Evolutionary conservation across 2,329 filamentous ascomycete species (phyloP).

Genomic region (Bimuria novae-zelandiae): DNA sequence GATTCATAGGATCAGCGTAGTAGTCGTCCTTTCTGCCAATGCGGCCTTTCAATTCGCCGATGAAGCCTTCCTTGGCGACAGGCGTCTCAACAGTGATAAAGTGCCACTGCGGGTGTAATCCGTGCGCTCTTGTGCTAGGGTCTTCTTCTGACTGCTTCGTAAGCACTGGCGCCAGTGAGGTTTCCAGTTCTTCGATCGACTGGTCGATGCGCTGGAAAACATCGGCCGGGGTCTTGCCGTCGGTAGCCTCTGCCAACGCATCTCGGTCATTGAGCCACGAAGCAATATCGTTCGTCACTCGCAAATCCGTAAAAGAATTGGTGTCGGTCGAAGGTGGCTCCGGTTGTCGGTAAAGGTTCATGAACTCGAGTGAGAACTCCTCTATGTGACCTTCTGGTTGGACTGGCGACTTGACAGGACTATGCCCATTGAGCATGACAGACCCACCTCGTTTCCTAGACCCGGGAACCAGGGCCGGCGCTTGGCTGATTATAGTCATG

Average conservation of each 20-base stretch:
- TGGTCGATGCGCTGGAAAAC: conserved; percentile 69
- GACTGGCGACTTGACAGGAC: conserved; percentile 76
- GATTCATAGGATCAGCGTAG: conserved; percentile 50
- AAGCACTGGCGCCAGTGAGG: conserved; percentile 56
- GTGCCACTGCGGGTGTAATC: conserved; percentile 71
- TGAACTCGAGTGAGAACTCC: conserved; percentile 75
- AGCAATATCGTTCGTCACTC: conserved; percentile 74
- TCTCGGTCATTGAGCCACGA: conserved; percentile 78
- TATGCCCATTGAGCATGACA: conserved; percentile 65
- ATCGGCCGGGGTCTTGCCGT: conserved; percentile 64
- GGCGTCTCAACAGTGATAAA: conserved; percentile 62
- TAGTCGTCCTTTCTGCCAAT: conserved; percentile 56
- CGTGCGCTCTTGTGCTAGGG: conserved; percentile 54
- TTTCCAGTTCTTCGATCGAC: conserved; percentile 58
- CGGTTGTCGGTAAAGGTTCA: conserved; percentile 72
- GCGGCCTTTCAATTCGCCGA: conserved; percentile 72
- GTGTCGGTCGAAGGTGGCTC: conserved; percentile 61
- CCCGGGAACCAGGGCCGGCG: conserved; percentile 67
- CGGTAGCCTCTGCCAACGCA: conserved; percentile 69
- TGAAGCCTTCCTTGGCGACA: conserved; percentile 58
- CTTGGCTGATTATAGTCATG: conserved; percentile 68
- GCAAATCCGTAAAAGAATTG: conserved; percentile 78
- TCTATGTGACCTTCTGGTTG: conserved; percentile 69
- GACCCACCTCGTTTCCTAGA: conserved; percentile 65
- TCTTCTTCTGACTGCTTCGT: conserved; percentile 59